phyloP scores from a whole-genome alignment of 2,329 filamentous ascomycete species.

The Rosellinia necatrix region DNA sequence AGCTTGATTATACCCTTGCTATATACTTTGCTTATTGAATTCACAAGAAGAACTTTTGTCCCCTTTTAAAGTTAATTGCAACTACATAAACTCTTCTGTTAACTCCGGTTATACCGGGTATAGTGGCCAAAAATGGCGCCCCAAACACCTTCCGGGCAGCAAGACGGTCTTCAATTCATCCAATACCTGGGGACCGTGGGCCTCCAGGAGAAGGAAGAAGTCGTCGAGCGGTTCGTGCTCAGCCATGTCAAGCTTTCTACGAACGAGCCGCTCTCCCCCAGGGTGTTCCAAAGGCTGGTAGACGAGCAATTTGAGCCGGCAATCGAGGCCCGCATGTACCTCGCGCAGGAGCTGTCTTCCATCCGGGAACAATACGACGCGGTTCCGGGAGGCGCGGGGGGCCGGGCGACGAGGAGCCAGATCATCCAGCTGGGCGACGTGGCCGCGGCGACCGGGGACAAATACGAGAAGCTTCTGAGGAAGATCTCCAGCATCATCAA shows the following conservation, averaged over 20 bases:
- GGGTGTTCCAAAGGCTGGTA: conserved; percentile 7
- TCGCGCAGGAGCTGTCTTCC: background rate
- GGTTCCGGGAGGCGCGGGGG: background rate
- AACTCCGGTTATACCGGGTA: conserved; percentile 1
- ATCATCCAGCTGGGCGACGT: background rate
- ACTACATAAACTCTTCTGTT: background rate
- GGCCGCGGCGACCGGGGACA: background rate
- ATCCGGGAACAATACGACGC: background rate
- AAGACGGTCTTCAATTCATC: background rate
- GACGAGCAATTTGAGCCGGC: conserved; percentile 10
- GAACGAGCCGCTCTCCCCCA: background rate
- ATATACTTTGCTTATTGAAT: background rate
- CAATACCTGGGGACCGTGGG: background rate
- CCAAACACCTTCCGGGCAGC: background rate
- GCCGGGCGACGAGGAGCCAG: background rate
- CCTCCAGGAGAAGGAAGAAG: background rate
- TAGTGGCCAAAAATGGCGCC: conserved; percentile 11
- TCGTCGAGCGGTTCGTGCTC: background rate
- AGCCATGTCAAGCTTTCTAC: background rate
- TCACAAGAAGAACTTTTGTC: background rate
- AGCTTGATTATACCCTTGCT: background rate
- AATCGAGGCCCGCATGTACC: background rate
- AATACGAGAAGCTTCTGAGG: conserved; percentile 7
- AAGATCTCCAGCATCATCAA: background rate
- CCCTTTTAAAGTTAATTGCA: too few relatives aligned